These are phyloP conservation scores for Microascus cirrosus DNA, from an alignment of 2,329 filamentous ascomycete species.

Conservation along the genomic window DNA sequence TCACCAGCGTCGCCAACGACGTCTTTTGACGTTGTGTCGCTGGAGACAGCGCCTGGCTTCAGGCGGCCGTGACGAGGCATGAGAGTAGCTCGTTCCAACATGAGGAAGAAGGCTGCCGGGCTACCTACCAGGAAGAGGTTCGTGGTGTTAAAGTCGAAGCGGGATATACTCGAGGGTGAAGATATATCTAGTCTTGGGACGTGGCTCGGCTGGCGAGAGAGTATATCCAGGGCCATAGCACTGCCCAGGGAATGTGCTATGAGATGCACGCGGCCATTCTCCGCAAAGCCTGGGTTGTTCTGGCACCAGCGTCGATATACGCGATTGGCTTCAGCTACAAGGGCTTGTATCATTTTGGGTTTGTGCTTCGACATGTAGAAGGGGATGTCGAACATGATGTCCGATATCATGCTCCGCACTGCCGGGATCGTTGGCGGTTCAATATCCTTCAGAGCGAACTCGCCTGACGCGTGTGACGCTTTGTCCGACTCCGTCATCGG, in stretches of 20 bases:
- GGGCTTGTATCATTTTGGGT: conserved; percentile 82
- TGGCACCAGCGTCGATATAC: conserved; percentile 93
- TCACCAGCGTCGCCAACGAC: conserved; percentile 69
- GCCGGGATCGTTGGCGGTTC: conserved; percentile 84
- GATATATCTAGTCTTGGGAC: conserved; percentile 40
- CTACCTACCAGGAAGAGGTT: conserved; percentile 86
- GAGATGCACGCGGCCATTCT: conserved; percentile 76
- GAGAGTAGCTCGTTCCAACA: conserved; percentile 64
- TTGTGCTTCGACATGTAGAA: conserved; percentile 98
- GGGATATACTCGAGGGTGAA: conserved; percentile 32
- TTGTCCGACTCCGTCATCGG: conserved; percentile 43
- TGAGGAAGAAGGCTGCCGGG: conserved; percentile 82
- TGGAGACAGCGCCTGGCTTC: conserved; percentile 63
- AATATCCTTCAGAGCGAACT: conserved; percentile 69
- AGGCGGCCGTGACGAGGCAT: conserved; percentile 63
- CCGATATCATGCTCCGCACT: conserved; percentile 86
- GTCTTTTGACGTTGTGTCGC: conserved; percentile 40
- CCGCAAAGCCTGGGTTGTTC: conserved; percentile 80
- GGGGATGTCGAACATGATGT: conserved; percentile 97
- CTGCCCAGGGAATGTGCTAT: conserved; percentile 91
- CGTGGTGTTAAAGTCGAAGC: conserved; percentile 86
- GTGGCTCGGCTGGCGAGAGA: conserved; percentile 76
- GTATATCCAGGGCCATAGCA: conserved; percentile 85
- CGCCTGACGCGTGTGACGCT: conserved; percentile 42
- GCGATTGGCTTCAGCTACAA: conserved; percentile 83